Evolutionary conservation across 2,329 filamentous ascomycete species (phyloP).

Genomic region (Periglandula ipomoeae): DNA sequence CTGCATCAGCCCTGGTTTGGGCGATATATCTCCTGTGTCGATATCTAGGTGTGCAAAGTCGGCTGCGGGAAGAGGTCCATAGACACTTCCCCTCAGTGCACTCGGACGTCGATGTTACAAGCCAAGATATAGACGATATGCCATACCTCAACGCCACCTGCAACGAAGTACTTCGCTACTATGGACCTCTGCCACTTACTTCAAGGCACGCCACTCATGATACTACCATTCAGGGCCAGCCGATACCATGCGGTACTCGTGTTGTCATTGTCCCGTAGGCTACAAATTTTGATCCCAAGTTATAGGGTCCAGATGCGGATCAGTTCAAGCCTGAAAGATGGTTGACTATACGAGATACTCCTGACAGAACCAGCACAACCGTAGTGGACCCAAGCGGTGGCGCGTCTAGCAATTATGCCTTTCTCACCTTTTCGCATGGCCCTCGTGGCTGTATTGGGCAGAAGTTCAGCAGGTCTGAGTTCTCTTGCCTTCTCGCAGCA

Average conservation of each 20-base stretch:
- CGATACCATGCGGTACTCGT: constrained; percentile 26
- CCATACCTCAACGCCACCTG: constrained; percentile 32
- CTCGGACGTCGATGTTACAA: constrained; percentile 12
- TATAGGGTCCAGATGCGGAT: constrained; percentile 28
- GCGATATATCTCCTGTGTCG: constrained; percentile 27
- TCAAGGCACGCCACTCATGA: constrained; percentile 23
- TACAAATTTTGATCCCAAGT: constrained; percentile 19
- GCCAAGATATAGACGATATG: constrained; percentile 8
- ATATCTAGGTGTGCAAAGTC: constrained; percentile 26
- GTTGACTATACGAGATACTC: too few species aligned
- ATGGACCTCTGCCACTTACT: constrained; percentile 25
- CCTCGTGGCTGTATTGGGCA: too few species aligned
- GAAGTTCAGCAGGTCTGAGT: too few species aligned
- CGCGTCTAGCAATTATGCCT: too few species aligned
- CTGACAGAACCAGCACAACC: too few species aligned
- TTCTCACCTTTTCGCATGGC: too few species aligned
- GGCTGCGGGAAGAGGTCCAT: constrained; percentile 29
- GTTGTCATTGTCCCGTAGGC: constrained; percentile 23
- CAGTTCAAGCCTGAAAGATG: constrained; percentile 29
- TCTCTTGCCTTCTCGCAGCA: too few species aligned
- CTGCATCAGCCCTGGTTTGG: constrained; percentile 32
- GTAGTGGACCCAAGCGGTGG: too few species aligned
- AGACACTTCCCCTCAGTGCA: constrained; percentile 22
- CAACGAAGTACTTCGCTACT: constrained; percentile 33
- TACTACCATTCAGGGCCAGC: constrained; percentile 21